Percentiles rank a stretch among this genome's conserved stretches.
These are phyloP conservation scores for Phycomyces blakesleeanus DNA, from an alignment of 192 early-diverging fungal species.

Conservation along the genomic window DNA sequence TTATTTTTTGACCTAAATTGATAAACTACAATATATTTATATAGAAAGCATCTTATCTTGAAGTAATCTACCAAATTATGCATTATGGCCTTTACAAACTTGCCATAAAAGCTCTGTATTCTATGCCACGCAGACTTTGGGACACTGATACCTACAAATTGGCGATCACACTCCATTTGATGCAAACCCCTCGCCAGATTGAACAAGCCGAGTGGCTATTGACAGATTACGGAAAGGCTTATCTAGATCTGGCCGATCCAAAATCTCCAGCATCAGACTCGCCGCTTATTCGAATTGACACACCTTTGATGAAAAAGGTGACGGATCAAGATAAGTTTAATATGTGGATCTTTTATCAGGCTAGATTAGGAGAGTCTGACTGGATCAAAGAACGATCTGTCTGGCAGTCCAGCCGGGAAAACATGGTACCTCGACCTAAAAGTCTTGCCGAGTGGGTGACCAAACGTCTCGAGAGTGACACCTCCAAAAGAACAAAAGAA, in stretches of 20 bases:
- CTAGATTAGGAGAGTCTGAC: constrained; percentile 2
- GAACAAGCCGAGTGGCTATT: constrained; percentile 14
- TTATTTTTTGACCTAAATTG: too few species aligned
- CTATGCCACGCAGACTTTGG: constrained; percentile 20
- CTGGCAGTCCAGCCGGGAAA: too few species aligned
- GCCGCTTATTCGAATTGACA: constrained; percentile 12
- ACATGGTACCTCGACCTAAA: neutral
- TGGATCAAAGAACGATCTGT: too few species aligned
- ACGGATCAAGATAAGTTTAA: constrained; percentile 14
- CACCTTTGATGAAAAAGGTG: constrained; percentile 20
- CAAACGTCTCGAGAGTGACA: constrained; percentile 1
- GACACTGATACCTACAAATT: constrained; percentile 19
- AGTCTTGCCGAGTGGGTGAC: constrained; percentile 7
- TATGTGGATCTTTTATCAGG: constrained; percentile 24
- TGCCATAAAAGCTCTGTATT: constrained; percentile 24
- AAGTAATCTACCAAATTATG: constrained; percentile 11
- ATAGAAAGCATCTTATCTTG: constrained; percentile 8
- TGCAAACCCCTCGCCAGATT: constrained; percentile 14
- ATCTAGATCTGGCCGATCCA: constrained; percentile 15
- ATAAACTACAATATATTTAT: too few species aligned
- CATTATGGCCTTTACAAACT: constrained; percentile 7
- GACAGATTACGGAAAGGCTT: constrained; percentile 18
- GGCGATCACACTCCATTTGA: constrained; percentile 19
- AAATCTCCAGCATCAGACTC: constrained; percentile 8
- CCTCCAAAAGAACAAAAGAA: neutral